Percentiles rank a stretch among this genome's conserved stretches.
Evolutionary conservation across 176 grass and related monocot genomes (phyloP).

Genomic region (Stipa capillata): DNA sequence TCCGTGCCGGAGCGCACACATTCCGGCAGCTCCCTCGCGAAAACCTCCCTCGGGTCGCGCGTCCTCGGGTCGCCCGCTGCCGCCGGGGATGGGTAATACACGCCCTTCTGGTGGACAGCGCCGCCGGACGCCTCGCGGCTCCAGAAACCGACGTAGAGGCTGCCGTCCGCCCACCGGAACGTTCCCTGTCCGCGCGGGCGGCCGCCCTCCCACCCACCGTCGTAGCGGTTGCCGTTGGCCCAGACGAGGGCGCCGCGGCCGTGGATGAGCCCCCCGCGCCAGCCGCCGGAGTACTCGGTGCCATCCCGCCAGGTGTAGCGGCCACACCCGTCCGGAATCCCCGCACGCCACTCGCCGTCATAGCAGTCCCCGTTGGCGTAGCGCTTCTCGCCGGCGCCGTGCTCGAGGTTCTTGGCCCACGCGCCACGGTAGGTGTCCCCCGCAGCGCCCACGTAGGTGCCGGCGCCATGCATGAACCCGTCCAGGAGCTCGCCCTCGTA

Average conservation of each 20-base stretch:
- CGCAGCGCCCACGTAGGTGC: constrained; percentile 52
- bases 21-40: constrained; percentile 46
- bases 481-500: constrained; percentile 84
- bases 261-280: constrained; percentile 62
- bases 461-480: constrained; percentile 70
- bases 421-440: constrained; percentile 79
- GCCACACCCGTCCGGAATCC: constrained; percentile 58
- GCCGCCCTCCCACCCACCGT: constrained; percentile 80
- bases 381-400: constrained; percentile 61
- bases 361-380: constrained; percentile 80
- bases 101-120: constrained; percentile 66
- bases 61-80: constrained; percentile 28
- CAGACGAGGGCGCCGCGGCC: constrained; percentile 64
- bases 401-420: constrained; percentile 85
- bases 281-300: constrained; percentile 70
- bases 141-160: constrained; percentile 75
- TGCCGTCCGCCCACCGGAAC: constrained; percentile 78
- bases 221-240: constrained; percentile 77
- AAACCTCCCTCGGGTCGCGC: constrained; percentile 73
- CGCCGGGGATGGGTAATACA: constrained; percentile 63
- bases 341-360: constrained; percentile 71
- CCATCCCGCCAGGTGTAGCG: constrained; percentile 65
- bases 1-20: constrained; percentile 48
- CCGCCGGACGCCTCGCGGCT: constrained; percentile 30
- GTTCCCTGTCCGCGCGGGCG: constrained; percentile 63